Base-by-base conservation (phyloP, 1,284 basidiomycete genomes). In the Cutaneotrichosporon mucoides region DNA sequence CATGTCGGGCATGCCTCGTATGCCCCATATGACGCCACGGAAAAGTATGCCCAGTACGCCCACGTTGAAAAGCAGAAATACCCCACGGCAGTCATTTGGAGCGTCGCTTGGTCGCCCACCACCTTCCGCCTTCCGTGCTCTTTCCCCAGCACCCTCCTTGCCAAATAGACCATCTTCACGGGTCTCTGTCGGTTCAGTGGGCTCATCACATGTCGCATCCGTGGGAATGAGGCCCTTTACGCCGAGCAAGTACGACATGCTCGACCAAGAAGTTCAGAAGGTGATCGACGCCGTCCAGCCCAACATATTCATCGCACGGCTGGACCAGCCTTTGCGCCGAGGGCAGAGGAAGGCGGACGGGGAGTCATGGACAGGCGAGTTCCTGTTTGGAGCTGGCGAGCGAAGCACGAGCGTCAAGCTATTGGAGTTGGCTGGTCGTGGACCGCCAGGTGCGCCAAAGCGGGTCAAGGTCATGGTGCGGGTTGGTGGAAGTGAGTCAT, bases 311-410 rank as follows among this genome's bases (percentile, higher is more conserved):
- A 68, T 75, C 3, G 64, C 65, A n/a, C 57, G 76, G 9, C 42
- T 77, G 4, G 76, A 77, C 61, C 61, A 56, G 51, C 55, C 76
- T 0, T 41, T 78, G 52, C 66, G 68, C 33, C 62, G 65, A 35
- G 73, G 73, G n/a, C 76, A 77, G 60, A 51, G 69, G 38, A 65
- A 61, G 58, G 57, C 54, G 8, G 71, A 75, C 4, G 66, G 66
- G 8, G 72, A 75, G 34, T 66, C 72, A 52, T 78, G 76, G 75
- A 75, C 72, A 35, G 76, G 75, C 5, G 71, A 75, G 63, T 78
- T 66, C 54, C 60, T 74, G 3, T 77, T 78, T 55, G 73, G 72
- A 1, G 68, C 67, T 1, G 73, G 73, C 1, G 66, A 72, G 51
- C 65, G 61, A 33, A 59, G 60, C 2, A 67, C 56, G 13, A 52